Conservation (phyloP, 306 rosid genomes). For the Begonia peltatifolia region DNA sequence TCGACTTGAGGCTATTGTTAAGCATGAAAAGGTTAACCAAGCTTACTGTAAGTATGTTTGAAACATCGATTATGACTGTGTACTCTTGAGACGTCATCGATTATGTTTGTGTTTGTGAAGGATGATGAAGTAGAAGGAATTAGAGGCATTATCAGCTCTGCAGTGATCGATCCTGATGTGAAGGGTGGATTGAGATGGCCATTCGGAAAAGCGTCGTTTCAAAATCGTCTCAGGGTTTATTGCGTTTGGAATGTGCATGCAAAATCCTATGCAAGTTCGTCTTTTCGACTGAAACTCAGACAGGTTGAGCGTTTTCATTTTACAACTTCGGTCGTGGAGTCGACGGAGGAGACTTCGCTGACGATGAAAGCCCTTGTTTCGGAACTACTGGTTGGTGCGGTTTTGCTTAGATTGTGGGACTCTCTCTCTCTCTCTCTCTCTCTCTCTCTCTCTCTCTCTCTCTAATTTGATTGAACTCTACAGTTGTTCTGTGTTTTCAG, state of each 20-base stretch:
- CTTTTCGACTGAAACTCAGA: conserved; percentile 30
- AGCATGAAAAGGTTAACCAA: conserved; percentile 15
- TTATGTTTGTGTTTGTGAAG: conserved; percentile 14
- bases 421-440: too few relatives aligned
- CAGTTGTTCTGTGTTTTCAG: too few relatives aligned
- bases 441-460: too few relatives aligned
- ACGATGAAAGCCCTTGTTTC: conserved; percentile 22
- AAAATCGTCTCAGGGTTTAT: conserved; percentile 25
- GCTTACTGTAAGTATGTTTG: conserved; percentile 18
- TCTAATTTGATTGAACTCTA: too few relatives aligned
- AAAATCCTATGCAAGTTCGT: conserved; percentile 14
- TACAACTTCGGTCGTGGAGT: conserved; percentile 22
- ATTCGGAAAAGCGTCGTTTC: conserved; percentile 25
- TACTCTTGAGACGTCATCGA: not conserved
- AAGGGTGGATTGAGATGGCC: conserved; percentile 63
- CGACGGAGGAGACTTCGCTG: conserved; percentile 21
- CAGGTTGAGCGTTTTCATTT: conserved; percentile 36
- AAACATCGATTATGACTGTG: too few relatives aligned
- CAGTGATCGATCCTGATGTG: conserved; percentile 33
- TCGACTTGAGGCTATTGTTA: conserved; percentile 41
- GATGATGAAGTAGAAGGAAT: conserved; percentile 39
- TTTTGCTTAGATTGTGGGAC: too few relatives aligned
- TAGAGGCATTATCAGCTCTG: conserved; percentile 24
- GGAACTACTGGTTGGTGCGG: conserved; percentile 16
- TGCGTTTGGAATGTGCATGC: conserved; percentile 26